phyloP scores from a whole-genome alignment of 345 rosid species.

The Euphorbia tirucalli region DNA sequence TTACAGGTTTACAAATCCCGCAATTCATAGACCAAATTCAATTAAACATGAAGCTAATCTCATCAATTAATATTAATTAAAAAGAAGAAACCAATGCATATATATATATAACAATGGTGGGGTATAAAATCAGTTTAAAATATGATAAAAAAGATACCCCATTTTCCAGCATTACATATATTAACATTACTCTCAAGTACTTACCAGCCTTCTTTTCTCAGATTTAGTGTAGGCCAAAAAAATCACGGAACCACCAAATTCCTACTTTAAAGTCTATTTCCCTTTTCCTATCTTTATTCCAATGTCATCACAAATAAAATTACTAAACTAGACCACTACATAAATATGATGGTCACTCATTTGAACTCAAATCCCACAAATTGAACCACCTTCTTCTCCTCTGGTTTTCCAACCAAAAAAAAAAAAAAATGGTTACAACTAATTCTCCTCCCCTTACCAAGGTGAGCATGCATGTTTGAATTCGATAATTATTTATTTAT shows the following conservation, averaged over 20 bases:
- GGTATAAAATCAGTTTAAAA: background rate
- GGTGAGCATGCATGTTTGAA: constrained; percentile 24
- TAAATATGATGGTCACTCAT: background rate
- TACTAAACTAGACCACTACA: constrained; percentile 17
- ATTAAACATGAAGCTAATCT: background rate
- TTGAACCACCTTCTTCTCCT: constrained; percentile 3
- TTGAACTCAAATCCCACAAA: constrained; percentile 13
- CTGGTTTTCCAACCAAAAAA: background rate
- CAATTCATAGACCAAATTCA: constrained; percentile 15
- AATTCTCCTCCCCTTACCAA: constrained; percentile 42
- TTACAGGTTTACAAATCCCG: background rate
- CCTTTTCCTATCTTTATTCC: constrained; percentile 2
- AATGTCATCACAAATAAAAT: background rate
- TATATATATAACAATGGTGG: constrained; percentile 7
- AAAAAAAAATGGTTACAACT: constrained; percentile 50
- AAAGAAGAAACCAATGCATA: no score
- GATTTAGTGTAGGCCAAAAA: background rate
- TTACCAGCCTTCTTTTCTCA: background rate
- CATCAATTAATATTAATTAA: no score
- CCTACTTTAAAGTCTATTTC: background rate
- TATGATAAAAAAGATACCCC: background rate
- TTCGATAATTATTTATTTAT: background rate
- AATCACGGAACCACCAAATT: background rate
- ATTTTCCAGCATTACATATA: background rate
- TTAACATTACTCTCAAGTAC: no score